A percentile compares a stretch with the other conserved stretches of the same genome.
Evolutionary conservation across 2,329 filamentous ascomycete species (phyloP).

Genomic region (Hymenoscyphus repandus): DNA sequence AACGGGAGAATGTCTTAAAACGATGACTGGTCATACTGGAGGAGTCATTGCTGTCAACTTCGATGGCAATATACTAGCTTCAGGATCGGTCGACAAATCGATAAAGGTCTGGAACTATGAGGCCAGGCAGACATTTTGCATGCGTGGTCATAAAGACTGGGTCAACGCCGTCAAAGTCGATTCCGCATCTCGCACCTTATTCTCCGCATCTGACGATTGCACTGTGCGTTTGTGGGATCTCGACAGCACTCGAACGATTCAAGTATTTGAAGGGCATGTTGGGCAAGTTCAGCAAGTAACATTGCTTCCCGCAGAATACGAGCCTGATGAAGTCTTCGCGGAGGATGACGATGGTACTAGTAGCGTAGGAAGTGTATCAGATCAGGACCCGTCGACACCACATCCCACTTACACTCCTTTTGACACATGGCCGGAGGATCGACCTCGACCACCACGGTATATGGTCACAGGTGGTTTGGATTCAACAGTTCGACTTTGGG

Average conservation of each 20-base stretch:
- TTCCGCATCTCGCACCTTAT: constrained; percentile 72
- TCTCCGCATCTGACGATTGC: constrained; percentile 91
- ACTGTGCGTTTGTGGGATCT: constrained; percentile 91
- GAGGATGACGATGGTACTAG: constrained; percentile 49
- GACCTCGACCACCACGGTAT: constrained; percentile 76
- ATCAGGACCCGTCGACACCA: constrained; percentile 7
- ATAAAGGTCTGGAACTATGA: constrained; percentile 92
- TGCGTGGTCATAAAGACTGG: constrained; percentile 87
- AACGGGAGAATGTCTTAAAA: constrained; percentile 80
- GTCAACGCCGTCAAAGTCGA: constrained; percentile 95
- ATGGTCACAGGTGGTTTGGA: constrained; percentile 92
- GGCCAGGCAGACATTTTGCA: constrained; percentile 71
- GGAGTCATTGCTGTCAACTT: constrained; percentile 88
- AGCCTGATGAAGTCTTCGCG: constrained; percentile 68
- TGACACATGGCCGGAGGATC: constrained; percentile 55
- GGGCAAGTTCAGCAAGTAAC: constrained; percentile 93
- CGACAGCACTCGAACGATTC: constrained; percentile 74
- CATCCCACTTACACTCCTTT: constrained; percentile 18
- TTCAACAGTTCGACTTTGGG: constrained; percentile 88
- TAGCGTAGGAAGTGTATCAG: constrained; percentile 21
- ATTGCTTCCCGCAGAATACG: constrained; percentile 79
- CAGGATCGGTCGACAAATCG: constrained; percentile 82
- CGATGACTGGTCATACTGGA: constrained; percentile 70
- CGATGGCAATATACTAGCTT: constrained; percentile 76
- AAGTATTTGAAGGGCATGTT: constrained; percentile 79